A percentile compares a stretch with the other conserved stretches of the same genome.
phyloP scores from a whole-genome alignment of 768 basidiomycete genomes.

The Tricholomella constricta region DNA sequence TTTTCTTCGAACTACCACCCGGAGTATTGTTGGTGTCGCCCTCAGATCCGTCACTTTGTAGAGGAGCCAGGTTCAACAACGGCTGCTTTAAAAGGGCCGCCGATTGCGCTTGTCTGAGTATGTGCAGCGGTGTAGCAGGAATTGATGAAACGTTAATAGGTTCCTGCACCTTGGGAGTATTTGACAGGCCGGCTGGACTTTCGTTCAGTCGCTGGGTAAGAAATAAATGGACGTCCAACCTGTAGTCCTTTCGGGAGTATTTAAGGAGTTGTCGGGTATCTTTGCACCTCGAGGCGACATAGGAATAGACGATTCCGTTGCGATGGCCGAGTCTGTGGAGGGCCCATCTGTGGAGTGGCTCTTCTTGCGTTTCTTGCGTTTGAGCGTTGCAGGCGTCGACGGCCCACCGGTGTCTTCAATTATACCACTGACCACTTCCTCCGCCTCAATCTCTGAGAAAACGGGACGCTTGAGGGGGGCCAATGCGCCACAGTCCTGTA shows the following conservation, averaged over 20 bases:
- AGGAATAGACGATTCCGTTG: not conserved
- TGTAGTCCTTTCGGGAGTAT: not conserved
- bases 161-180: conserved; percentile 6
- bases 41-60: conserved; percentile 34
- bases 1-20: conserved; percentile 47
- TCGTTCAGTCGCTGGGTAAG: not conserved
- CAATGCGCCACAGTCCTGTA: not conserved
- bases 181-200: not conserved
- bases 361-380: conserved; percentile 9
- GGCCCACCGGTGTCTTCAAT: not conserved
- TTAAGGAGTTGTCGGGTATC: not conserved
- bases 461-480: not conserved
- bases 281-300: not conserved
- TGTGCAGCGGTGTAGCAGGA: conserved; percentile 7
- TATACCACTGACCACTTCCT: conserved; percentile 3
- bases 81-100: conserved; percentile 36
- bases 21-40: conserved; percentile 14
- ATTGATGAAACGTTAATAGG: conserved; percentile 18
- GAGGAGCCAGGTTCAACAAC: conserved; percentile 57
- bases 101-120: conserved; percentile 19
- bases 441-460: not conserved
- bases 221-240: not conserved
- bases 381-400: conserved; percentile 6
- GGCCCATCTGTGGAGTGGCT: not conserved
- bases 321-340: not conserved